Evolutionary conservation across 257 asterid genomes (phyloP), one percentile per base, ranked within the genome.

Genomic region (Dorcoceras hygrometricum): DNA sequence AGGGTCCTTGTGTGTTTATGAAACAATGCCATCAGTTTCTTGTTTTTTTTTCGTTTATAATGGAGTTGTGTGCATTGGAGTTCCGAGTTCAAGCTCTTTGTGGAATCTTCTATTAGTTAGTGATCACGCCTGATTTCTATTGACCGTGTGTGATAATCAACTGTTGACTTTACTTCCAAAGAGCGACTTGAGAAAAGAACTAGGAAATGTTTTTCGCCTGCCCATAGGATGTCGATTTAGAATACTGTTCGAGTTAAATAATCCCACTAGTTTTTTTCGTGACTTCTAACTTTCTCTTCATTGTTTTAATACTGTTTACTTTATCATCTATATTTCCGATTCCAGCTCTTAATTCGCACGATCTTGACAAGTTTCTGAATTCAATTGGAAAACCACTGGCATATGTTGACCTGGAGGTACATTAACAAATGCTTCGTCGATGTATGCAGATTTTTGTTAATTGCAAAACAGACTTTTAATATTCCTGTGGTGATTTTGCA

Each of bases 401-500:
- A 28, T 90, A 90, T 76, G 95, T 88, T 75, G 97, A 93, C 82
- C 87, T 93, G 66, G 96, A 88, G 96, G 99, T 93, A 86, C 78
- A 74, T 43, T 73, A 36, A 51, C 20, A 46, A n/a, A 46, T 16
- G 59, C 51, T 68, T 31, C 53, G 29, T 72, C 56, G 36, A 57
- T 68, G 46, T 53, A 19, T 18, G 43, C 23, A 18, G 55, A 60
- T 11, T 58, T 69, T 16, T 36, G 70, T 16, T 75, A 14, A 4
- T 28, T 12, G 19, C 66, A n/a, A n/a, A n/a, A n/a, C 46, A 39
- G 29, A 72, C 34, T 66, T 65, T 57, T 67, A 61, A 9, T 63
- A 58, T 5, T 64, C 5, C 65, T 60, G 66, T 70, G 53, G 20
- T 58, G 24, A 23, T 48, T 68, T 75, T 43, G 19, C 75, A 93